Evolutionary conservation across 1,139 yeast genomes (phyloP).

Genomic region (Taphrina confusa): DNA sequence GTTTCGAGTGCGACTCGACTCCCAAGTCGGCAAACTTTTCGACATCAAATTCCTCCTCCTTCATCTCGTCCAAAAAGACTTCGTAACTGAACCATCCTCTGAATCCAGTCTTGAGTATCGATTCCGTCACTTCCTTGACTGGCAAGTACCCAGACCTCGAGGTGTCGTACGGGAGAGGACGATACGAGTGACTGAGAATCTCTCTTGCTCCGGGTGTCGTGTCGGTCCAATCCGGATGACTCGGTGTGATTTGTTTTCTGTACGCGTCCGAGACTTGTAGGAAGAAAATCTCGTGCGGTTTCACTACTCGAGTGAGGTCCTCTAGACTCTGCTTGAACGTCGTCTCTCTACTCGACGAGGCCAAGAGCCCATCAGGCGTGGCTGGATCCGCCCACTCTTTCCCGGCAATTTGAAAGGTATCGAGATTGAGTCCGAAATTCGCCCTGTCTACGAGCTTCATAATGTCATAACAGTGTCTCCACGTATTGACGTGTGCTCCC

Average conservation of each 20-base stretch:
- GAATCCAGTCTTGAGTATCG: conserved; percentile 30
- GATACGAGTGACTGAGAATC: conserved; percentile 35
- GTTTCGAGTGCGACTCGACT: conserved; percentile 21
- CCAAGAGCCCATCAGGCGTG: conserved; percentile 9
- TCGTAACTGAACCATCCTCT: conserved; percentile 37
- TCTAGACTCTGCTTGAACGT: conserved; percentile 17
- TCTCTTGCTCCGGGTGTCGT: conserved; percentile 20
- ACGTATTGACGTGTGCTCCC: conserved; percentile 36
- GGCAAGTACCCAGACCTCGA: conserved; percentile 34
- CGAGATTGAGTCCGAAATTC: conserved; percentile 36
- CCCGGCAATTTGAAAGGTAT: conserved; percentile 37
- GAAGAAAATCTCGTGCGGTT: conserved; percentile 33
- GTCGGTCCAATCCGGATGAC: conserved; percentile 29
- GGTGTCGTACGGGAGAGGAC: conserved; percentile 34
- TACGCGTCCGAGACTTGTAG: conserved; percentile 36
- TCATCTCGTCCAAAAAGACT: conserved; percentile 26
- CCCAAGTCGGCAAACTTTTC: conserved; percentile 32
- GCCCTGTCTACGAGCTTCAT: conserved; percentile 33
- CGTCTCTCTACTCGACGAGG: not conserved
- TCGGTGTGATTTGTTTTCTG: conserved; percentile 19
- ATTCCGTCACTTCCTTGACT: conserved; percentile 19
- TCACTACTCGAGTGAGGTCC: conserved; percentile 22
- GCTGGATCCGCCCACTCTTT: conserved; percentile 38
- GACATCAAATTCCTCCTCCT: conserved; percentile 27
- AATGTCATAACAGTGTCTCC: conserved; percentile 34